Base-by-base conservation (phyloP, 768 basidiomycete species). In the Antrodiella citrinella region DNA sequence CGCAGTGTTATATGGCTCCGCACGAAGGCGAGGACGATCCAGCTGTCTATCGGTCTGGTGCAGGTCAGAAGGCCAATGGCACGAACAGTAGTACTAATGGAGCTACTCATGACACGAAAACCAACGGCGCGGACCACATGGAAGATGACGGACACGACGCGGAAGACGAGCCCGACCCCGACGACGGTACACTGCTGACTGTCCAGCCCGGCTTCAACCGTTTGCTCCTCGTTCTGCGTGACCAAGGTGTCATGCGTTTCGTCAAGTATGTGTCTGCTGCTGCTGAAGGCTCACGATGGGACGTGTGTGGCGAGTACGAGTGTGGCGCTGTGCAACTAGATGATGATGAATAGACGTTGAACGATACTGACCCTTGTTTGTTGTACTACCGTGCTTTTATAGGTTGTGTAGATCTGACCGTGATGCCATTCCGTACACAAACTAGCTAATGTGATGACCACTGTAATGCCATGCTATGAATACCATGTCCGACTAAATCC, bases 11-110 rank as follows among this genome's bases (percentile, higher is more conserved):
- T 66, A 87, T 96, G 80, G 88, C 92, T 1, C 89, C 91, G 39
- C 91, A 95, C 55, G 85, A 94, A 54, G 92, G 90, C 57, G 91
- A 91, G 60, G 93, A 95, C 55, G 94, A 98, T 65, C 93, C 93
- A 12, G 91, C 94, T 1, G 86, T 96, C 13, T 98, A 95, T 65
- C 85, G 91, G 23, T 77, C 80, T 15, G 62, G 67, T 25, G 57
- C 62, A 26, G 52, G 47, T 23, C 58, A 59, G 45, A 63, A 62
- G 51, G 21, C 53, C 3, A 58, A 51, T 24, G 59, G 57, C 44
- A 57, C 45, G 10, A 56, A 59, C 26, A 61, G 59, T 18, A n/a
- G n/a, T n/a, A n/a, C n/a, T n/a, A 54, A 51, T 38, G 45, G 40
- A 9, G n/a, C n/a, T n/a, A n/a, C n/a, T n/a, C 51, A 56, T 10